A percentile compares a stretch with the other conserved stretches of the same genome.
These are phyloP conservation scores for Chrysanthemum makinoi DNA, from an alignment of 129 eudicot genomes.

Conservation along the genomic window DNA sequence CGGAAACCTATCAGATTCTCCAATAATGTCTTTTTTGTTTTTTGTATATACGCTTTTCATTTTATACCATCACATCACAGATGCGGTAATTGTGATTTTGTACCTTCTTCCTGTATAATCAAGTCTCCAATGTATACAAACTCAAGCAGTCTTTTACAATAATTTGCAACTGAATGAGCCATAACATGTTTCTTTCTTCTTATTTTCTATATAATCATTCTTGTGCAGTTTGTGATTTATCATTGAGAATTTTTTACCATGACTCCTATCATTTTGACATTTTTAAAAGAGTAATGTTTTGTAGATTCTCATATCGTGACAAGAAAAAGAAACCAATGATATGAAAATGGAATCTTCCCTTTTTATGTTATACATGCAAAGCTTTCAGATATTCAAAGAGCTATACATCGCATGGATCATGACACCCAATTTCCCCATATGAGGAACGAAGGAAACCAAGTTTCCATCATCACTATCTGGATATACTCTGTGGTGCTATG, in stretches of 20 bases:
- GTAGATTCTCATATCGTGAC: too few species aligned
- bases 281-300: too few species aligned
- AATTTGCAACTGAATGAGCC: not conserved
- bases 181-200: too few species aligned
- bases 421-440: not conserved
- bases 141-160: not conserved
- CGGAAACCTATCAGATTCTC: constrained; percentile 10
- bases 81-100: not conserved
- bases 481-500: not conserved
- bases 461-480: constrained; percentile 2
- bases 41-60: not conserved
- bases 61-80: not conserved
- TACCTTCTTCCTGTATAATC: not conserved
- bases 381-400: not conserved
- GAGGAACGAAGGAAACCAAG: constrained; percentile 9
- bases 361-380: not conserved
- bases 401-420: not conserved
- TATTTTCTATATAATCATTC: too few species aligned
- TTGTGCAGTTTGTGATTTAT: too few species aligned
- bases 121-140: not conserved
- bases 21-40: not conserved
- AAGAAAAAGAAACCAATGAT: not conserved
- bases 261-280: too few species aligned
- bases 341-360: not conserved
- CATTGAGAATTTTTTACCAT: too few species aligned